phyloP scores from a whole-genome alignment of 345 rosid genomes.

The Syzygium aqueum region DNA sequence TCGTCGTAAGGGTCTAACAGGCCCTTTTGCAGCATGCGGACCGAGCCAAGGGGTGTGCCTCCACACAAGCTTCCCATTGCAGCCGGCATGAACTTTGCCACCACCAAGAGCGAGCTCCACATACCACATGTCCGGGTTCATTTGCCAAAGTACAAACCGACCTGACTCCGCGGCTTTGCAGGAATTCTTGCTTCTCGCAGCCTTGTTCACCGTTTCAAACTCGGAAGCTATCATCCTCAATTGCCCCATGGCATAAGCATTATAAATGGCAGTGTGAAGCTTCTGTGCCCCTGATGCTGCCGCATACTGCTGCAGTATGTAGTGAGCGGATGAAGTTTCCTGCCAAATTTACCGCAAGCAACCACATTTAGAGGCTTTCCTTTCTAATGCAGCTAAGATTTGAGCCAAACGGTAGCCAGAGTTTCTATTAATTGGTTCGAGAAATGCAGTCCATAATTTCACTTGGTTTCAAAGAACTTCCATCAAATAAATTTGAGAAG shows the following conservation, averaged over 20 bases:
- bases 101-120: constrained; percentile 31
- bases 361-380: neutral
- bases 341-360: constrained; percentile 2
- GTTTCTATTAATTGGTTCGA: neutral
- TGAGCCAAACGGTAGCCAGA: neutral
- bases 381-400: neutral
- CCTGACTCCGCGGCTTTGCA: constrained; percentile 26
- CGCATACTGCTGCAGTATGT: constrained; percentile 32
- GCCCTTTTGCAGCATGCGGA: constrained; percentile 22
- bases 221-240: constrained; percentile 32
- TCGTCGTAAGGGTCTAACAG: constrained; percentile 30
- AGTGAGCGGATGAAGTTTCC: constrained; percentile 37
- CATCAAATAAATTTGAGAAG: neutral
- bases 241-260: constrained; percentile 36
- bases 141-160: constrained; percentile 34
- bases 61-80: constrained; percentile 36
- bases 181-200: constrained; percentile 9
- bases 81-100: constrained; percentile 29
- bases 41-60: constrained; percentile 43
- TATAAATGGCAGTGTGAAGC: constrained; percentile 20
- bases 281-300: constrained; percentile 29
- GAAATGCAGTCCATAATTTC: neutral
- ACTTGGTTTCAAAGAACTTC: neutral
- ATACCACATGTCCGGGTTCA: constrained; percentile 37
- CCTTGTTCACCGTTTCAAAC: constrained; percentile 24